Base-by-base conservation (phyloP, 805 yeast species). In the Barnettozyma sucrosica region DNA sequence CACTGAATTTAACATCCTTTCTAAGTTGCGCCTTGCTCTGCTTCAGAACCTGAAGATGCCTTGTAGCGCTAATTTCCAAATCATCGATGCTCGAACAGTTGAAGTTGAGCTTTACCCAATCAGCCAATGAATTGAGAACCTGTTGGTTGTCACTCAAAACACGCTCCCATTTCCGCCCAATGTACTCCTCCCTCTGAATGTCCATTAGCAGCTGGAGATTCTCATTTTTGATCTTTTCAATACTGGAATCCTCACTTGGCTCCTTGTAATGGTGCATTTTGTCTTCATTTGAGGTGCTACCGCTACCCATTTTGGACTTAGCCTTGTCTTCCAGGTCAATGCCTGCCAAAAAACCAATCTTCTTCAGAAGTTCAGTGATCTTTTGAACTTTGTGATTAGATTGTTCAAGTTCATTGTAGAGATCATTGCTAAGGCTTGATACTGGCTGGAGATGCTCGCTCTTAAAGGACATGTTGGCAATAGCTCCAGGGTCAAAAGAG, bases 101-200 rank as follows among this genome's bases (percentile, higher is more conserved):
- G n/a, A 36, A 18, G 30, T 28, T 28, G 19, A 28, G 21, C 24
- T 39, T 46, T 19, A 50, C 40, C 54, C 51, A 53, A 13, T 37
- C 46, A 8, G 24, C 26, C 8, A 52, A 20, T 2, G 48, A 43
- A 5, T 55, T 54, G 18, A 69, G 39, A 19, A 68, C 41, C 5
- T 59, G 61, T 40, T 61, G 51, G 42, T 66, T 64, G 48, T 61
- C 61, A 4, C 53, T 53, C 6, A 69, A 44, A 0, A 63, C 28
- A 0, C 26, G 26, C 30, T 64, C 62, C 57, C 62, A 66, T 24
- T 56, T 60, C 16, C 53, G 48, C 3, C 58, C 46, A 3, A 64
- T 13, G 43, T 51, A 64, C 34, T 67, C 69, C 46, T 68, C 65
- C 44, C 67, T 56, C 32, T 70, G 69, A 6, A 68, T 52, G 34